Evolutionary conservation across 139 green algal genomes (phyloP).

Genomic region (Tetraselmis chui): DNA sequence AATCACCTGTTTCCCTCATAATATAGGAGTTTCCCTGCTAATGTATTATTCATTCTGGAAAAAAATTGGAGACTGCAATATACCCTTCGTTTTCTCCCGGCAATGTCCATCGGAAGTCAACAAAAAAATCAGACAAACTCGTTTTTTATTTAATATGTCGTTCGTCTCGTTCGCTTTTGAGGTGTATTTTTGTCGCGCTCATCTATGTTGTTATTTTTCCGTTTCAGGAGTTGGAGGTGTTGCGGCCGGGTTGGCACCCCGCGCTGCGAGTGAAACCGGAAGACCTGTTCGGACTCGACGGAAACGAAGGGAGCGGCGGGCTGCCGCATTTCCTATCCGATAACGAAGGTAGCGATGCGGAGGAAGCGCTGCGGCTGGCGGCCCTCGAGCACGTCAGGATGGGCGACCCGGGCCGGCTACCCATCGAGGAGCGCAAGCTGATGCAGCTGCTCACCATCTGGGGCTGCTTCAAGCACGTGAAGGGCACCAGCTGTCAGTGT

Average conservation of each 20-base stretch:
- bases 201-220: too few species aligned
- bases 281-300: neutral
- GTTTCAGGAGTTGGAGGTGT: neutral
- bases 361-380: neutral
- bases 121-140: too few species aligned
- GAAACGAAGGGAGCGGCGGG: neutral
- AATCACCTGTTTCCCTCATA: too few species aligned
- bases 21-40: too few species aligned
- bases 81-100: too few species aligned
- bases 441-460: neutral
- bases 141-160: too few species aligned
- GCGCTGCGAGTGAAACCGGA: neutral
- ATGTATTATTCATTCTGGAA: too few species aligned
- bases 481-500: neutral
- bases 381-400: neutral
- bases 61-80: too few species aligned
- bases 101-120: too few species aligned
- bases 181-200: too few species aligned
- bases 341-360: neutral
- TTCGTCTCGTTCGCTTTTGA: too few species aligned
- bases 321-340: neutral
- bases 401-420: conserved; percentile 1
- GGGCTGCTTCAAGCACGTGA: conserved; percentile 1
- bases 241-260: neutral
- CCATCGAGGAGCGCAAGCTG: neutral